Percentiles rank a stretch among this genome's conserved stretches.
Conservation (phyloP, 2,329 filamentous ascomycete genomes). For the Paracamarosporium sp. region DNA sequence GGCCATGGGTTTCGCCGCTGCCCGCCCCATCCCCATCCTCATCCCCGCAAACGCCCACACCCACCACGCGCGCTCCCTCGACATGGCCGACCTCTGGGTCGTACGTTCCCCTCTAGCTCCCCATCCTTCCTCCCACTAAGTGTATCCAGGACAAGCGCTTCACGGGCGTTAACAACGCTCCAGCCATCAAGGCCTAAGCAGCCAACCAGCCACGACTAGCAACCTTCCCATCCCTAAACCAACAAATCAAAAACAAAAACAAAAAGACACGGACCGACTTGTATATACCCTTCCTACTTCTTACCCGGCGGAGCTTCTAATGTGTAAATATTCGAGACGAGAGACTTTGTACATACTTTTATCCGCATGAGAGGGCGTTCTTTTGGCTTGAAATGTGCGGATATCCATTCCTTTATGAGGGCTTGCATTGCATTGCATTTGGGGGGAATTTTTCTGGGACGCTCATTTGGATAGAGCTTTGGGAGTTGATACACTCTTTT, state of each 20-base stretch:
- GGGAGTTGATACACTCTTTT: conserved; percentile 1
- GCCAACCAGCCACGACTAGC: neutral
- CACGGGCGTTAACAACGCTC: conserved; percentile 3
- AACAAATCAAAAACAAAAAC: neutral
- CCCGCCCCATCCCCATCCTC: conserved; percentile 4
- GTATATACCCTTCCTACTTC: conserved; percentile 5
- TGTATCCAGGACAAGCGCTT: conserved; percentile 5
- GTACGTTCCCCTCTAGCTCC: conserved; percentile 2
- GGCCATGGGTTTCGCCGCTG: neutral
- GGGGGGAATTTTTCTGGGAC: neutral
- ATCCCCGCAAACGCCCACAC: conserved; percentile 5
- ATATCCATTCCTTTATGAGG: conserved; percentile 6
- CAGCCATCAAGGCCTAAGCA: neutral
- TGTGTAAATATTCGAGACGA: neutral
- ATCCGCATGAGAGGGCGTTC: conserved; percentile 4
- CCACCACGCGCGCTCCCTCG: conserved; percentile 6
- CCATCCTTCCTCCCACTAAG: neutral
- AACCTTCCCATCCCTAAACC: neutral
- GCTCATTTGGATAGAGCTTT: neutral
- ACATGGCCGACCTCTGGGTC: conserved; percentile 3
- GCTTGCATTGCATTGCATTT: neutral
- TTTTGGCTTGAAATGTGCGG: neutral
- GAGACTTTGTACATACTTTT: conserved; percentile 1
- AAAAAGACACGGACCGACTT: neutral
- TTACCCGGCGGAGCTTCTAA: conserved; percentile 1